A percentile compares a stretch with the other conserved stretches of the same genome.
Conservation (phyloP, 2,329 filamentous ascomycete genomes). For the Monosporascus sp. region DNA sequence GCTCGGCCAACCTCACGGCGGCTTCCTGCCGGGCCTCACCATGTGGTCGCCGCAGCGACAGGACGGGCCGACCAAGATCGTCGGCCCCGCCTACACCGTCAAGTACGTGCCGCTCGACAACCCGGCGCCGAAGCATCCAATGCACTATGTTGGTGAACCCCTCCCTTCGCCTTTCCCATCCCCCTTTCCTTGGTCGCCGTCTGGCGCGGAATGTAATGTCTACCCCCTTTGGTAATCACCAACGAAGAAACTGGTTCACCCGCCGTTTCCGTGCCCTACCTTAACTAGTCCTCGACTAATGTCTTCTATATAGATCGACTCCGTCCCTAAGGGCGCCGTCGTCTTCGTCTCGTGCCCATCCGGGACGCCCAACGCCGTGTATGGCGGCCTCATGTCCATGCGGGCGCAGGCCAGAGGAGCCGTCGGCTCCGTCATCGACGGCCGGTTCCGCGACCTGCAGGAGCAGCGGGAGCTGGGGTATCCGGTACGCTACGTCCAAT, state of each 20-base stretch:
- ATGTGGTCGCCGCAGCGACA: conserved; percentile 51
- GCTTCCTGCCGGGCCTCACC: conserved; percentile 48
- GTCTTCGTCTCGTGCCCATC: conserved; percentile 46
- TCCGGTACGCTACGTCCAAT: conserved; percentile 27
- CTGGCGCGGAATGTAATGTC: too few species aligned
- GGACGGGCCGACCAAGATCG: conserved; percentile 45
- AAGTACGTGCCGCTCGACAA: conserved; percentile 43
- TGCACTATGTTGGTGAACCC: conserved; percentile 38
- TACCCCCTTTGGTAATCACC: too few species aligned
- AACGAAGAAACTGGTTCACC: too few species aligned
- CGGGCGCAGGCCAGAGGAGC: conserved; percentile 39
- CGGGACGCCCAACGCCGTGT: conserved; percentile 43
- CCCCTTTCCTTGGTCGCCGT: too few species aligned
- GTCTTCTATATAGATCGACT: conserved; percentile 37
- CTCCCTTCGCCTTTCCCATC: neutral
- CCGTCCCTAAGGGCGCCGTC: conserved; percentile 39
- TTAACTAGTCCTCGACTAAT: neutral
- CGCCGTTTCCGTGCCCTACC: neutral
- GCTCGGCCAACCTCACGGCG: conserved; percentile 42
- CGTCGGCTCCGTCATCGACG: conserved; percentile 46
- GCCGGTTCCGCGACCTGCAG: conserved; percentile 45
- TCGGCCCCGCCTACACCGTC: conserved; percentile 51
- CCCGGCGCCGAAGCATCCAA: conserved; percentile 37
- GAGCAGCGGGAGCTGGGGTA: conserved; percentile 46
- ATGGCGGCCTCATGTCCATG: conserved; percentile 49